Evolutionary conservation across 1,284 basidiomycete genomes (phyloP).

Genomic region (Mycena sp.): DNA sequence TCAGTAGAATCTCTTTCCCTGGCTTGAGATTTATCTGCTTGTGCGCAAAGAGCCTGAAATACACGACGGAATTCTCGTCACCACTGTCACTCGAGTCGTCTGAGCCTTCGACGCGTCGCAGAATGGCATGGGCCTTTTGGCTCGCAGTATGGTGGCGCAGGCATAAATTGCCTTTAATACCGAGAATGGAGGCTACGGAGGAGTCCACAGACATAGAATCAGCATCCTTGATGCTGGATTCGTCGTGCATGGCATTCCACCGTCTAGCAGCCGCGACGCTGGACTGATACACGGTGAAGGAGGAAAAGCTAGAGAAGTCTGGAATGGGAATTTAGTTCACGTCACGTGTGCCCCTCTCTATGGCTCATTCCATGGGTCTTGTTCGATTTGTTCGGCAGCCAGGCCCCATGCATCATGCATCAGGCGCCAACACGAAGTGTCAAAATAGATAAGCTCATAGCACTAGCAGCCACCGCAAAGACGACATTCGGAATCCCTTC

Average conservation of each 20-base stretch:
- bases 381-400: too few species aligned
- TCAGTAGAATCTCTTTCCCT: slow-evolving; percentile 71
- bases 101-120: slow-evolving; percentile 61
- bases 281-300: not conserved
- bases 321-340: not conserved
- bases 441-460: too few species aligned
- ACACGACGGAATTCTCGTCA: slow-evolving; percentile 47
- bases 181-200: slow-evolving; percentile 51
- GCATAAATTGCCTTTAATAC: slow-evolving; percentile 62
- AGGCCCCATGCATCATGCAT: too few species aligned
- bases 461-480: not conserved
- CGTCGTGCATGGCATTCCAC: slow-evolving; percentile 20
- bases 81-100: slow-evolving; percentile 54
- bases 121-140: slow-evolving; percentile 66
- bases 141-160: slow-evolving; percentile 65
- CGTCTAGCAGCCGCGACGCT: slow-evolving; percentile 36
- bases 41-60: slow-evolving; percentile 69
- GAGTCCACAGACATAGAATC: slow-evolving; percentile 6
- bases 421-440: too few species aligned
- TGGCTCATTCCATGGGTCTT: too few species aligned
- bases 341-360: not conserved
- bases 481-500: not conserved
- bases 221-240: slow-evolving; percentile 23
- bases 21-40: slow-evolving; percentile 74
- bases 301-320: not conserved